Base-by-base conservation (phyloP, 805 yeast species). In the Candida nemodendra region DNA sequence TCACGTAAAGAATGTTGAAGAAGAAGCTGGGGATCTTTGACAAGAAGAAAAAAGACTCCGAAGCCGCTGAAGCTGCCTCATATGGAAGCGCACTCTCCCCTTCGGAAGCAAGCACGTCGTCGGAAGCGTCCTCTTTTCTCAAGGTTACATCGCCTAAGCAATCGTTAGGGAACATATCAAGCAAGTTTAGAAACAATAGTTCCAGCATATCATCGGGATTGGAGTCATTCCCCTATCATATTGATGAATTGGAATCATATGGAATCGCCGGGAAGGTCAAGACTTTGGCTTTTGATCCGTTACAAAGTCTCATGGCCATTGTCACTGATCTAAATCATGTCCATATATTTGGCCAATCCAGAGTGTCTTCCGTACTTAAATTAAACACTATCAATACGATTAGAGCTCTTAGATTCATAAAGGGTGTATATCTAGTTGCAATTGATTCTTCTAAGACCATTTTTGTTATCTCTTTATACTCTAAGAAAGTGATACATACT, bases 241-340 rank as follows among this genome's bases (percentile, higher is more conserved):
- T 65, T 14, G 60, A 57, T 31, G 65, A 62, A 37, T 45, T 64
- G 27, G 62, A 60, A 27, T 34, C 44, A 5, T 80, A 76, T 51
- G 93, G 93, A 2, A 54, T 83, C 23, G 67, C 72, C 13, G 91
- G 95, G 9, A 72, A 74, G 11, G 75, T 85, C 7, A 65, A 77
- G 24, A 78, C 86, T 0, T 56, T 79, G 27, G 95, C 93, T 0
- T 85, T 72, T 61, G 98, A 93, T 57, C 95, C 95, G 3, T 80
- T 86, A 1, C 99, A 93, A 60, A 78, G 93, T 37, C 69, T 93
- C 18, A 61, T 89, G 51, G 97, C 96, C 0, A 66, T 88, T 0
- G 82, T 89, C 3, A 88, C 96, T 0, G 79, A 72, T 25, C 56
- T 64, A 6, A 86, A 89, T 27, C 78, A 78, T 30, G 69, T 93